A percentile compares a stretch with the other conserved stretches of the same genome.
Evolutionary conservation across 805 yeast genomes (phyloP).

Genomic region (Kodamaea neixiangensis): DNA sequence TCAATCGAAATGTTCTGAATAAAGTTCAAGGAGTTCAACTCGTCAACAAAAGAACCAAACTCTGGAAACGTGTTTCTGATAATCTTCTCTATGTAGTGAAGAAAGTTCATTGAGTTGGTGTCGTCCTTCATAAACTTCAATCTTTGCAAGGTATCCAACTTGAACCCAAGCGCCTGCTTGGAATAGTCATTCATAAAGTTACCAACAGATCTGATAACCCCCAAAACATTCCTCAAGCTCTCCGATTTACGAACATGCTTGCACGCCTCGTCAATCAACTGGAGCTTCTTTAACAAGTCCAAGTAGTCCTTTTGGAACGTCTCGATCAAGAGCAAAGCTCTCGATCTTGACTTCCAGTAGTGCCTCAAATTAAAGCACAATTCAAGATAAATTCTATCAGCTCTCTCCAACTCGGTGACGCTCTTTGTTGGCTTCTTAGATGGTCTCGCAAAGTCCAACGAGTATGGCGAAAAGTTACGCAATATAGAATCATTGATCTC

Average conservation of each 20-base stretch:
- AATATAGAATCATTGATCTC: conserved; percentile 74
- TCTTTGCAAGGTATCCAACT: conserved; percentile 84
- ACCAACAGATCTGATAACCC: conserved; percentile 87
- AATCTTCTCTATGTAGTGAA: conserved; percentile 89
- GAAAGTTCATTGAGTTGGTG: conserved; percentile 79
- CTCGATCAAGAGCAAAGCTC: conserved; percentile 72
- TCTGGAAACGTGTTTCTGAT: conserved; percentile 86
- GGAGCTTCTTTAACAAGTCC: conserved; percentile 67
- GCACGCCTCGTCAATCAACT: conserved; percentile 72
- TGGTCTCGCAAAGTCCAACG: conserved; percentile 62
- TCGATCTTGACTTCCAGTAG: conserved; percentile 91
- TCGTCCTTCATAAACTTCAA: conserved; percentile 89
- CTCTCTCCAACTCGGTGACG: conserved; percentile 75
- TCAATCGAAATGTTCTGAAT: conserved; percentile 81
- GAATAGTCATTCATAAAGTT: conserved; percentile 94
- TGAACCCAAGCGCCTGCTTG: conserved; percentile 92
- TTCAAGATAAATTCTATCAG: conserved; percentile 83
- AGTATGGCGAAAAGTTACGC: conserved; percentile 77
- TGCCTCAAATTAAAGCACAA: conserved; percentile 79
- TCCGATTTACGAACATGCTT: conserved; percentile 64
- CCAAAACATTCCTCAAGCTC: conserved; percentile 70
- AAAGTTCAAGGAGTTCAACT: conserved; percentile 55
- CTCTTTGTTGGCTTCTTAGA: conserved; percentile 57
- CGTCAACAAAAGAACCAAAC: conserved; percentile 71
- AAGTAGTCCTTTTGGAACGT: conserved; percentile 77